Conservation (phyloP, 2,329 filamentous ascomycete genomes). For the Fusarium sp. region DNA sequence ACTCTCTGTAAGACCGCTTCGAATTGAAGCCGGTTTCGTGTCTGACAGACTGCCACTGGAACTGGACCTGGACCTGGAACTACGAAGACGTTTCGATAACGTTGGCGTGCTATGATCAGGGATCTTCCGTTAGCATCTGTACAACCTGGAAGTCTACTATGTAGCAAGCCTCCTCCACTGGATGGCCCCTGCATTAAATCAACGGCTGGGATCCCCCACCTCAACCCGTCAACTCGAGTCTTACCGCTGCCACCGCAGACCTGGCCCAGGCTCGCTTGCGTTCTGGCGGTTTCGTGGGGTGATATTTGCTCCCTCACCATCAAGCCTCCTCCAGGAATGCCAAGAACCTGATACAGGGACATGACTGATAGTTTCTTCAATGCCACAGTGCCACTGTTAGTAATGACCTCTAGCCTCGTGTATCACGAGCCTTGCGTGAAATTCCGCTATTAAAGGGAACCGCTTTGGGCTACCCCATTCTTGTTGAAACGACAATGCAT, state of each 20-base stretch:
- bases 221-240: constrained; percentile 33
- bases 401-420: constrained; percentile 8
- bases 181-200: constrained; percentile 42
- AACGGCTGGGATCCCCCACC: constrained; percentile 40
- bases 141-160: not conserved
- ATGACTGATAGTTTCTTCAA: constrained; percentile 9
- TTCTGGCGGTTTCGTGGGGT: constrained; percentile 43
- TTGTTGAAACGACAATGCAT: not conserved
- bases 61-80: not conserved
- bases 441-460: constrained; percentile 6
- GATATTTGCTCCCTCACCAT: constrained; percentile 44
- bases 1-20: constrained; percentile 18
- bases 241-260: constrained; percentile 40
- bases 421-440: not conserved
- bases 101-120: constrained; percentile 38
- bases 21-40: constrained; percentile 22
- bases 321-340: constrained; percentile 29
- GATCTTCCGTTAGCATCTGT: not conserved
- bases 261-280: constrained; percentile 42
- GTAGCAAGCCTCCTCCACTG: constrained; percentile 24
- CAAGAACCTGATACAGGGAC: constrained; percentile 18
- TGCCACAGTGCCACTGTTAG: constrained; percentile 12
- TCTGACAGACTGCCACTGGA: constrained; percentile 16
- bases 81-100: constrained; percentile 9
- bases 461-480: not conserved